Evolutionary conservation across 768 basidiomycete genomes (phyloP).

Genomic region (Pleurotus cornucopiae): DNA sequence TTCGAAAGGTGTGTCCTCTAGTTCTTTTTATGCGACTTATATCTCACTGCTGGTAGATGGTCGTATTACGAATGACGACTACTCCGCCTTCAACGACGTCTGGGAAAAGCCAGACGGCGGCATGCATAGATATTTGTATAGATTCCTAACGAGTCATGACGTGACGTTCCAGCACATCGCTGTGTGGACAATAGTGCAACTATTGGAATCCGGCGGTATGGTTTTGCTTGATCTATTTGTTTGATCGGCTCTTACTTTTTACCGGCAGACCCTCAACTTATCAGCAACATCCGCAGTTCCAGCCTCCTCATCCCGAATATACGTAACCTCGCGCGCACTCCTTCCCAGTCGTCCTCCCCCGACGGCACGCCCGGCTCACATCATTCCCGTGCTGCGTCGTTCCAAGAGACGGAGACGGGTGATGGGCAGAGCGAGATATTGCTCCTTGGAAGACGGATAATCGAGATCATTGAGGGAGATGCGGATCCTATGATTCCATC

Average conservation of each 20-base stretch:
- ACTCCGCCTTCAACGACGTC: conserved; percentile 94
- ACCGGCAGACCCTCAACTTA: conserved; percentile 74
- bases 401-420: conserved; percentile 78
- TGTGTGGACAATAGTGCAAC: conserved; percentile 98
- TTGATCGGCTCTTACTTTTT: conserved; percentile 1
- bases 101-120: conserved; percentile 99
- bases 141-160: conserved; percentile 90
- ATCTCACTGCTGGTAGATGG: conserved; percentile 49
- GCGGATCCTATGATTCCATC: conserved; percentile 54
- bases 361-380: conserved; percentile 66
- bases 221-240: background rate
- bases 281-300: conserved; percentile 86
- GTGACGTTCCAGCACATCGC: conserved; percentile 99
- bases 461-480: conserved; percentile 83
- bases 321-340: conserved; percentile 72
- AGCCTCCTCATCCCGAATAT: conserved; percentile 81
- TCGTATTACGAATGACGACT: conserved; percentile 76
- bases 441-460: conserved; percentile 74
- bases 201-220: conserved; percentile 91
- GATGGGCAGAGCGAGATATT: conserved; percentile 93
- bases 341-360: conserved; percentile 68
- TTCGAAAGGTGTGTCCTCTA: conserved; percentile 69
- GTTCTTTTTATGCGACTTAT: background rate
- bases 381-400: conserved; percentile 64
- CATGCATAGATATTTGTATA: conserved; percentile 90